phyloP scores from a whole-genome alignment of 1,139 yeast genomes.

The Debaryomyces psychrophilus region DNA sequence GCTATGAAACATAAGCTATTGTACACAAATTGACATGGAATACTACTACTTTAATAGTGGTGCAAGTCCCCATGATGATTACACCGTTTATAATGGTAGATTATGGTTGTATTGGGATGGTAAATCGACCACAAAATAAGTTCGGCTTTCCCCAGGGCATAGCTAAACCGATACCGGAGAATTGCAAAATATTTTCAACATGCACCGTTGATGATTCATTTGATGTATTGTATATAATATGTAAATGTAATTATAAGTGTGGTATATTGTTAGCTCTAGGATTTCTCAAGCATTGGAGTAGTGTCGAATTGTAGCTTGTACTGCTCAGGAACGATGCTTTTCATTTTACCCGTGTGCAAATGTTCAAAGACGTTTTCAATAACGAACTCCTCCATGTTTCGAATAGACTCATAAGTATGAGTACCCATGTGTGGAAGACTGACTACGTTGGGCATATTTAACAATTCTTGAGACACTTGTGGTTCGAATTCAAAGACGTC shows the following conservation, averaged over 20 bases:
- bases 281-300: background rate
- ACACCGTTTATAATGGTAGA: no score
- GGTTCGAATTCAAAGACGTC: constrained; percentile 92
- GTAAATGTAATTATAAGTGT: background rate
- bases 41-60: background rate
- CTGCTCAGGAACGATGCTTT: constrained; percentile 71
- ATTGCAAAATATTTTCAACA: background rate
- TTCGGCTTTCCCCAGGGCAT: background rate
- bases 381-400: constrained; percentile 60
- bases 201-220: background rate
- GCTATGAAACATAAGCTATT: background rate
- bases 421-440: constrained; percentile 87
- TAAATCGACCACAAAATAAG: background rate
- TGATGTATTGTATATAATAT: background rate
- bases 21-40: background rate
- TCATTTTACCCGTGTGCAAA: constrained; percentile 61
- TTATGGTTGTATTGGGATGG: no score
- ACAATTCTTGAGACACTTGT: constrained; percentile 58
- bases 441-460: constrained; percentile 58
- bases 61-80: background rate
- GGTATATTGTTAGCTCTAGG: background rate
- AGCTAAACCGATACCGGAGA: constrained; percentile 8
- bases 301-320: constrained; percentile 17
- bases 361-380: constrained; percentile 48
- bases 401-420: constrained; percentile 59